Conservation (phyloP, 768 basidiomycete genomes). For the Pleurotus pulmonarius region DNA sequence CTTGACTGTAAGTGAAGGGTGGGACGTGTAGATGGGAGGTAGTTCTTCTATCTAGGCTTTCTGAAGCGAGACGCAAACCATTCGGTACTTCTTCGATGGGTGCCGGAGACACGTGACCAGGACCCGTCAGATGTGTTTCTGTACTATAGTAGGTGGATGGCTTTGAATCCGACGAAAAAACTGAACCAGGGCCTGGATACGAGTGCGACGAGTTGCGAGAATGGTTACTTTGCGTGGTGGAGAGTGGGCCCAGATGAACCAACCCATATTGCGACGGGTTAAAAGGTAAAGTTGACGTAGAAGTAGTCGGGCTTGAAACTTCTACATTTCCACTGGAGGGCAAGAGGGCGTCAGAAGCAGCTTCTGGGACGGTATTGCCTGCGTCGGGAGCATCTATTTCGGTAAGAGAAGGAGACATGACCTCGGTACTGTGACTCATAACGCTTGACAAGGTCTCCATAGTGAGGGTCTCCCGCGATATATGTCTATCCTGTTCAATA, state of each 20-base stretch:
- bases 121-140: background rate
- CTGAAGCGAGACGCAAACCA: too few relatives aligned
- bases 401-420: background rate
- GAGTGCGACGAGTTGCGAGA: conserved; percentile 13
- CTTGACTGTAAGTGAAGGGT: too few relatives aligned
- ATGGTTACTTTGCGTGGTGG: conserved; percentile 11
- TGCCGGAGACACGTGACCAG: too few relatives aligned
- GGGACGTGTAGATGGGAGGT: too few relatives aligned
- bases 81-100: too few relatives aligned
- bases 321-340: background rate
- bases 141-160: background rate
- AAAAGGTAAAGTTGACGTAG: conserved; percentile 17
- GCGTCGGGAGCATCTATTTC: background rate
- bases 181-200: conserved; percentile 9
- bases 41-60: too few relatives aligned
- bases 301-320: too few relatives aligned
- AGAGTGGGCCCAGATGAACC: conserved; percentile 37
- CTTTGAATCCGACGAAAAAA: background rate
- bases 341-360: background rate
- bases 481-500: background rate
- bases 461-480: background rate
- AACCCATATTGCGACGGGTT: conserved; percentile 38
- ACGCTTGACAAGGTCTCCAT: conserved; percentile 1
- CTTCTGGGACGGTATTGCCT: background rate
- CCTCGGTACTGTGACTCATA: background rate